A percentile compares a stretch with the other conserved stretches of the same genome.
Evolutionary conservation across 805 yeast species (phyloP).

Genomic region (Lipomyces sp.): DNA sequence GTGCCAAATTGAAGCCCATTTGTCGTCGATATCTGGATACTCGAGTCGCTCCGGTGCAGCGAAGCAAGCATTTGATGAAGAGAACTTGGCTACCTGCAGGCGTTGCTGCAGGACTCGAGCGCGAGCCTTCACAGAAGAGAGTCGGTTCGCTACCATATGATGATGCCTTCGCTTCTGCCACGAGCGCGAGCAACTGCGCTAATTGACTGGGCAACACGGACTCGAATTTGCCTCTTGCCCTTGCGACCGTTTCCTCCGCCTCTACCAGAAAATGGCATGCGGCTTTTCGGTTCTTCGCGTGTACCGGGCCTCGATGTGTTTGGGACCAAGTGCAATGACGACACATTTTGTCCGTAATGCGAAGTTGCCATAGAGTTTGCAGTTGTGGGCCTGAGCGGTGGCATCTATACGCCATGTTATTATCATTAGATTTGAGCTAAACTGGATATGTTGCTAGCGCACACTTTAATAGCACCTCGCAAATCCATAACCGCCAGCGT

Average conservation of each 20-base stretch:
- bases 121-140: neutral
- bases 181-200: conserved; percentile 1
- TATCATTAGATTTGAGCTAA: neutral
- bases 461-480: neutral
- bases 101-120: neutral
- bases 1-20: conserved; percentile 28
- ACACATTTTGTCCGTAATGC: neutral
- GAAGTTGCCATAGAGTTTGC: neutral
- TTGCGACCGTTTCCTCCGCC: too few relatives aligned
- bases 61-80: neutral
- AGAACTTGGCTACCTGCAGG: neutral
- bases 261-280: neutral
- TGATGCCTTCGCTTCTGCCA: neutral
- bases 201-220: neutral
- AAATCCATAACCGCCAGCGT: neutral
- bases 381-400: neutral
- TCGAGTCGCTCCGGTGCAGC: conserved; percentile 7
- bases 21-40: conserved; percentile 27
- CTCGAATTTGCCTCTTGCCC: neutral
- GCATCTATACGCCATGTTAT: too few relatives aligned
- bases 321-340: neutral
- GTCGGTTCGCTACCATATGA: neutral
- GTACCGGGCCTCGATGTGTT: neutral
- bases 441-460: neutral
- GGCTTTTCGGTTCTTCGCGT: neutral